These are phyloP conservation scores for Candida gorgasii DNA, from an alignment of 805 yeast species.

Conservation along the genomic window DNA sequence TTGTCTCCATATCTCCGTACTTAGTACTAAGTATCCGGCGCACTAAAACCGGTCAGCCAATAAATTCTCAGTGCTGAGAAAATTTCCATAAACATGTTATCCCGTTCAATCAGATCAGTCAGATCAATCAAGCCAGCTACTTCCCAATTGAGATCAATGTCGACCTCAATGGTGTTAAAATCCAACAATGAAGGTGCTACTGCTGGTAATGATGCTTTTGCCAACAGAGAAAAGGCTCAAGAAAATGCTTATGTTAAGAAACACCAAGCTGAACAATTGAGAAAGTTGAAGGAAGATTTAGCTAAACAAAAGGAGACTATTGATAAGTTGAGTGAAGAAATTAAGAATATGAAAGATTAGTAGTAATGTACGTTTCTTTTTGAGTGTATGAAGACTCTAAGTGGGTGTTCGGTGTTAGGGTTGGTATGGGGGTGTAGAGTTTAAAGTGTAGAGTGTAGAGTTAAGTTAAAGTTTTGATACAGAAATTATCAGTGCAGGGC, in stretches of 20 bases:
- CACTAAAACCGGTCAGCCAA: constrained; percentile 5
- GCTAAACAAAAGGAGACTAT: constrained; percentile 68
- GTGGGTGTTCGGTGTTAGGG: no score
- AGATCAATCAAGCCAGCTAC: constrained; percentile 17
- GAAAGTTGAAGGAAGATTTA: constrained; percentile 71
- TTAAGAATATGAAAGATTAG: constrained; percentile 52
- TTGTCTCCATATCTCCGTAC: no score
- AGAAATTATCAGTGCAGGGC: no score
- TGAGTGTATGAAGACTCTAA: no score
- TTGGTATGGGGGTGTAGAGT: no score
- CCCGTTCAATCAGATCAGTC: constrained; percentile 19
- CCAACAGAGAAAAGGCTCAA: constrained; percentile 90
- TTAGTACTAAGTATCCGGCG: no score
- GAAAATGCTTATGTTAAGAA: constrained; percentile 84
- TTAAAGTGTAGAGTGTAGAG: no score
- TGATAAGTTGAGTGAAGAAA: constrained; percentile 49
- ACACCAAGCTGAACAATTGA: constrained; percentile 88
- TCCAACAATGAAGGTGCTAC: constrained; percentile 19
- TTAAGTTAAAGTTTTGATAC: no score
- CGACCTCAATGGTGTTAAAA: constrained; percentile 27
- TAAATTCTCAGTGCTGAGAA: constrained; percentile 6
- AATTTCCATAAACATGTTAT: constrained; percentile 13
- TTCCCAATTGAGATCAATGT: constrained; percentile 26
- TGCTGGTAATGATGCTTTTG: constrained; percentile 30
- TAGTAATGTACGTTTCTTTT: constrained; percentile 4